Conservation (phyloP, 371 early-diverging fungal genomes). For the Mortierella sp. region DNA sequence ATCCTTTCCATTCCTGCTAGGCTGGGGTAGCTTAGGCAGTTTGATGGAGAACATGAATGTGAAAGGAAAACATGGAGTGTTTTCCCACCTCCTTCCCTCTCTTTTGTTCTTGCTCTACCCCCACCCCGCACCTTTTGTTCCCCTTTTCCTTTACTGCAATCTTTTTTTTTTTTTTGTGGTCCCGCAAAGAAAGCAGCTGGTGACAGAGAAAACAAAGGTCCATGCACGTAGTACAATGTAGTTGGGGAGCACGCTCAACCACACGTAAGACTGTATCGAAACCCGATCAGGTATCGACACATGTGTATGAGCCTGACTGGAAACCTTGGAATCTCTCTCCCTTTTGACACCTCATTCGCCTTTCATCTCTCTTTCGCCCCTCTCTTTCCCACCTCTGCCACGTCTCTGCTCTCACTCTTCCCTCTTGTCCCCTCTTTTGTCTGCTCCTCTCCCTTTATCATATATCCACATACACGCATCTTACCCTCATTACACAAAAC, state of each 20-base stretch:
- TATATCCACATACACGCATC: no score
- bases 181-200: no score
- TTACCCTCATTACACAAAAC: no score
- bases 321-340: not conserved
- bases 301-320: not conserved
- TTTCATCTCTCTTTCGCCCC: not conserved
- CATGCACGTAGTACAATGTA: no score
- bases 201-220: not conserved
- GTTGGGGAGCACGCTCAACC: no score
- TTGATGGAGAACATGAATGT: no score
- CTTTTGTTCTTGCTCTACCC: not conserved
- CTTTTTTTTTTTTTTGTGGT: no score
- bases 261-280: no score
- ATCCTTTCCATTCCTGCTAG: no score
- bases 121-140: no score
- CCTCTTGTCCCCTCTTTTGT: not conserved
- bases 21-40: not conserved
- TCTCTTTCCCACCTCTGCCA: constrained; percentile 1
- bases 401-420: not conserved
- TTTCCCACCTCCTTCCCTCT: constrained; percentile 6
- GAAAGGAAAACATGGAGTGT: not conserved
- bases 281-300: no score
- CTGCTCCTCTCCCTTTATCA: not conserved
- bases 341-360: not conserved
- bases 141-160: not conserved